Evolutionary conservation across 371 early-diverging fungal species (phyloP), one percentile per base, ranked within the genome.

Genomic region (Ordospora pajunii): DNA sequence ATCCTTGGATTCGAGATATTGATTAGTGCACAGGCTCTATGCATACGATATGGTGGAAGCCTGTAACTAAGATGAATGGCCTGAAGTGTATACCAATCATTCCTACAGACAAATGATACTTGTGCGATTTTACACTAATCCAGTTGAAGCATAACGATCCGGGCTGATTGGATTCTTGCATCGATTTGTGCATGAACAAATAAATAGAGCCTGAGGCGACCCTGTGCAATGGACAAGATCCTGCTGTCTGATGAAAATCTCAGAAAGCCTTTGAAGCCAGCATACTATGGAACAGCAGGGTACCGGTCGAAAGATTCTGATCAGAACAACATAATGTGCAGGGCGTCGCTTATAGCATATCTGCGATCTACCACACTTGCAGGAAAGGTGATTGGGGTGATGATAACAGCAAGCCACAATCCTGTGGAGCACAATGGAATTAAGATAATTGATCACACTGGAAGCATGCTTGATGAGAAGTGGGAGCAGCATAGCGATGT

Each of bases 381-480:
- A 66, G 92, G 94, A 49, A 88, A 90, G 75, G 87, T 87, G 69
- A 92, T 99, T 73, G 99, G 99, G 75, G 89, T 93, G 48, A 95
- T 97, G 95, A 88, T 99, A 72, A 99, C 99, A 53, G 99, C 97
- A 46, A 93, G 94, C 43, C 99, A 99, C 86, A 97, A 97, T 85
- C 92, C 93, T 66, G 93, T 87, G 75, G 87, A 87, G 5, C 97
- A 99, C 87, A 99, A 99, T 83, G 99, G 99, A 67, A 92, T 96
- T 79, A 99, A 99, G 84, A 87, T 96, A 65, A 93, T 96, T 12
- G 99, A 97, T 84, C 94, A 94, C 71, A 88, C 90, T 78, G 99
- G 99, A 66, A 96, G 97, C 86, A 96, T 96, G 96, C 87, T 97
- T 43, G 90, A 90, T 77, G 90, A 90, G 84, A 86, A 88, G n/a